phyloP scores from a whole-genome alignment of 192 early-diverging fungal genomes.

The Dissophora globulifera region DNA sequence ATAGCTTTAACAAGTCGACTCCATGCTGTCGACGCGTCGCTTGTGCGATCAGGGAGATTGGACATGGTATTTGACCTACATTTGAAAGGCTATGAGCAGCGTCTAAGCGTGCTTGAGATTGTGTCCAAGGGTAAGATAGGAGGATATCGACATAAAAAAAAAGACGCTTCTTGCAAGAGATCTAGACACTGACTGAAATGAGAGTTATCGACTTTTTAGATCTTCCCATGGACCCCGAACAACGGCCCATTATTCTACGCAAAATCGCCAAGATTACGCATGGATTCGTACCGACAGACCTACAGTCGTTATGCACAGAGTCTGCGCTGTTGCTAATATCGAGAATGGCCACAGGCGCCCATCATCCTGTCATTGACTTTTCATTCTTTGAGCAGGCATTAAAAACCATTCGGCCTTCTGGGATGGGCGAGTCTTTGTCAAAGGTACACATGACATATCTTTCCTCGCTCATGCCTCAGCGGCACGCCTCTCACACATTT shows the following conservation, averaged over 20 bases:
- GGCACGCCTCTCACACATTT: too few species aligned
- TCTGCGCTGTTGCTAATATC: conserved; percentile 59
- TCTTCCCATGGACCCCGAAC: conserved; percentile 56
- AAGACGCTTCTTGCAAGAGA: too few species aligned
- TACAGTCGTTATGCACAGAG: conserved; percentile 72
- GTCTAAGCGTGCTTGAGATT: conserved; percentile 52
- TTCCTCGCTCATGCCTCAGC: too few species aligned
- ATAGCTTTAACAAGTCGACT: conserved; percentile 63
- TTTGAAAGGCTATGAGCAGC: conserved; percentile 58
- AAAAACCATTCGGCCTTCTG: conserved; percentile 63
- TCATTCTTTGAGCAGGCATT: conserved; percentile 58
- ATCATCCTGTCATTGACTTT: conserved; percentile 24
- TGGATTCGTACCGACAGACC: conserved; percentile 86
- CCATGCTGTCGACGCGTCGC: conserved; percentile 58
- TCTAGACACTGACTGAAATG: too few species aligned
- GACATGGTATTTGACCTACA: conserved; percentile 59
- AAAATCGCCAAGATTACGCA: conserved; percentile 66
- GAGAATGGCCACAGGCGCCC: conserved; percentile 44
- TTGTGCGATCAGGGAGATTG: conserved; percentile 70
- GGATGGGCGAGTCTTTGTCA: conserved; percentile 61
- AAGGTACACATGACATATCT: conserved; percentile 42
- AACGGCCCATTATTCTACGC: conserved; percentile 48
- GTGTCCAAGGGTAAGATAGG: conserved; percentile 52
- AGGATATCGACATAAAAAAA: too few species aligned
- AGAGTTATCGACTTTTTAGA: too few species aligned